phyloP scores from a whole-genome alignment of 257 asterid genomes.

The Euphrasia confusa region DNA sequence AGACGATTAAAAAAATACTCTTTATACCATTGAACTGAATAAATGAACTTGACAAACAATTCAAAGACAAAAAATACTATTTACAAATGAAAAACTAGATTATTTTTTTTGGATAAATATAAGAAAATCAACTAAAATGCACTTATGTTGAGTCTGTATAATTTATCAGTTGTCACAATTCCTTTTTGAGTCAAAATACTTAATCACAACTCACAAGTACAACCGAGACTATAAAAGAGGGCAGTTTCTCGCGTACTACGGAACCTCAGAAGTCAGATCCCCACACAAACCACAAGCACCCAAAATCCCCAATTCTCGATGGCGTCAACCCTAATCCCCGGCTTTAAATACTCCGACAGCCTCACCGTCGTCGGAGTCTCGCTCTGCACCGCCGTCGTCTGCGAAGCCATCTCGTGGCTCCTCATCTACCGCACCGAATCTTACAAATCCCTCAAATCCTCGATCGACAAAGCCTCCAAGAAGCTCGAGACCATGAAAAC shows the following conservation, averaged over 20 bases:
- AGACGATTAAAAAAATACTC: too few relatives aligned
- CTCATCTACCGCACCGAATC: conserved; percentile 92
- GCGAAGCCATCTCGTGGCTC: conserved; percentile 93
- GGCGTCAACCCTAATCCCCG: conserved; percentile 59
- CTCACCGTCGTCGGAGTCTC: conserved; percentile 74
- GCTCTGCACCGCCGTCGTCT: conserved; percentile 74
- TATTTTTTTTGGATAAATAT: too few relatives aligned
- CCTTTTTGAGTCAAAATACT: too few relatives aligned
- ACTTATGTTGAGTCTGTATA: too few relatives aligned
- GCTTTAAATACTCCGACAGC: conserved; percentile 61
- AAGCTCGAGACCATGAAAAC: conserved; percentile 92
- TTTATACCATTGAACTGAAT: too few relatives aligned
- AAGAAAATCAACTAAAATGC: too few relatives aligned
- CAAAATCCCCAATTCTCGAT: conserved; percentile 26
- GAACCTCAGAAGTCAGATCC: background rate
- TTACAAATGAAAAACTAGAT: too few relatives aligned
- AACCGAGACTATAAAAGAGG: too few relatives aligned
- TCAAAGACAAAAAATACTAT: too few relatives aligned
- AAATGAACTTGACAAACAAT: too few relatives aligned
- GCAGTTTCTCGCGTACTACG: background rate
- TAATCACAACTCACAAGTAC: too few relatives aligned
- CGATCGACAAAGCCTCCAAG: conserved; percentile 93
- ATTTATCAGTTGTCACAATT: too few relatives aligned
- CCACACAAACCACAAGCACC: background rate
- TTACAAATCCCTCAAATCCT: conserved; percentile 89